Evolutionary conservation across 306 rosid species (phyloP), one percentile per base, ranked within the genome.

Genomic region (Lithocarpus polystachyus): DNA sequence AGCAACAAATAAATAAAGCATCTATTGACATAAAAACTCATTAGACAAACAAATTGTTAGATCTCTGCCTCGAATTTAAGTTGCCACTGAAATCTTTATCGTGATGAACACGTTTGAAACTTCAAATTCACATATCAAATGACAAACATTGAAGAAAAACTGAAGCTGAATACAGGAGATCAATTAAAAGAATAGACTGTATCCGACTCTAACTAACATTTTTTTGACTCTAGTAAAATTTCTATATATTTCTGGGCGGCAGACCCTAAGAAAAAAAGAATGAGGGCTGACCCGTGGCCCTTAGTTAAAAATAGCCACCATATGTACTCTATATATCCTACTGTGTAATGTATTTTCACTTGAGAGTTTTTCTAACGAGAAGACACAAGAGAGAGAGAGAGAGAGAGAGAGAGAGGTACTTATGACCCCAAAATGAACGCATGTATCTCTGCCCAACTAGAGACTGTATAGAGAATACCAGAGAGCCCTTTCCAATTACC

Each of bases 401-500:
- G 11, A 28, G 37, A 52, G 29, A 12, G 11, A 31, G 7, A 6
- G 28, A 40, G 31, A 26, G 71, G 29, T 54, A 35, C 77, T 61
- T 67, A 83, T 15, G 70, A 89, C 70, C 98, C 99, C 90, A 96
- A 84, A 78, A 96, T 85, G 81, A 93, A 92, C 74, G 99, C 97
- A 82, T 96, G 97, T 76, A 96, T 92, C 89, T 96, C 99, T 37
- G 96, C 97, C 99, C 99, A 96, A 82, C 90, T 80, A 73, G 88
- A 84, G 71, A 85, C 98, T 45, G 99, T 96, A 86, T 87, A 96
- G 81, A 96, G 99, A 84, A 81, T 75, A 74, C 99, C 98, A 60
- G 92, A 86, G 68, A 85, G 84, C 82, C 92, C 91, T 86, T 90
- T 90, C 98, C 98, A 91, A 88, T 75, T 61, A 68, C 87, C 82